Evolutionary conservation across 129 eudicot genomes (phyloP).

Genomic region (Rutidosis leptorrhynchoides): DNA sequence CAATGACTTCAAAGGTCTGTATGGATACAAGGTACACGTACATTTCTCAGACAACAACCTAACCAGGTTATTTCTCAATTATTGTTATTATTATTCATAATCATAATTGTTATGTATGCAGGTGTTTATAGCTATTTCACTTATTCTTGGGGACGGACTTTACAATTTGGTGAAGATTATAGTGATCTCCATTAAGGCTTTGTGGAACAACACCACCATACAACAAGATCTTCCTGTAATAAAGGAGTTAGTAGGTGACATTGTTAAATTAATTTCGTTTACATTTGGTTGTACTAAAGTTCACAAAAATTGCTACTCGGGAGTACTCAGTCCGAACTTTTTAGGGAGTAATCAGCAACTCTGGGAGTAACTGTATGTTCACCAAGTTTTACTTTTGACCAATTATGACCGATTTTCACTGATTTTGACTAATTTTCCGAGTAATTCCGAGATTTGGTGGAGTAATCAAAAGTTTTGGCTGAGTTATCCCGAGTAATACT

Average conservation of each 20-base stretch:
- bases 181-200: constrained; percentile 46
- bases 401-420: too few relatives aligned
- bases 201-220: constrained; percentile 38
- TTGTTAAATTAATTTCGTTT: neutral
- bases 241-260: constrained; percentile 46
- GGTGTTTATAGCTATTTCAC: constrained; percentile 79
- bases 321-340: too few relatives aligned
- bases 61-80: neutral
- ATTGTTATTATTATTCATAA: neutral
- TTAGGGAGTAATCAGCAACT: too few relatives aligned
- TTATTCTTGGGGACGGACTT: constrained; percentile 84
- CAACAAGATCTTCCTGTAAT: constrained; percentile 48
- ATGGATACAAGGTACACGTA: constrained; percentile 81
- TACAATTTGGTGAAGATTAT: constrained; percentile 80
- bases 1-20: constrained; percentile 91
- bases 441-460: too few relatives aligned
- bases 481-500: too few relatives aligned
- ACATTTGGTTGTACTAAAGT: neutral
- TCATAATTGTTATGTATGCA: constrained; percentile 22
- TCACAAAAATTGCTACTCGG: too few relatives aligned
- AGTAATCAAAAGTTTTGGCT: too few relatives aligned
- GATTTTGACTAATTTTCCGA: too few relatives aligned
- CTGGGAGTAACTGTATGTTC: too few relatives aligned
- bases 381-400: too few relatives aligned
- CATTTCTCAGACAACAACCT: neutral